Conservation (phyloP, 2,329 filamentous ascomycete species). For the Clonostachys sp. region DNA sequence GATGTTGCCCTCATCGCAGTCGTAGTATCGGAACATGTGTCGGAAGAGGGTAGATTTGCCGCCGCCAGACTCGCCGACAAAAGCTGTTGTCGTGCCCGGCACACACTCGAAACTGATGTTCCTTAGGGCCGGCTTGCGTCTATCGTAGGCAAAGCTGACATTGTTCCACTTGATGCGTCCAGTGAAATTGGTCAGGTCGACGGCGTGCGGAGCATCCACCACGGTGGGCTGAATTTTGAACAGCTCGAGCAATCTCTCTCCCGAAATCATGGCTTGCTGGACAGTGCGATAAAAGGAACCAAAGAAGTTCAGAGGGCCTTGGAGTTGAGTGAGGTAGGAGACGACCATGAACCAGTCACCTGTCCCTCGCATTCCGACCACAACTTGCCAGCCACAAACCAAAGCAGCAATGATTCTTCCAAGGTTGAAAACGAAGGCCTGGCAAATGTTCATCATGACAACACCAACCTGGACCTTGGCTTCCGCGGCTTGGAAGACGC, state of each 20-base stretch:
- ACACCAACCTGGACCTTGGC: conserved; percentile 73
- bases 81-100: conserved; percentile 89
- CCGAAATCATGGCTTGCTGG: conserved; percentile 95
- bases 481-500: conserved; percentile 68
- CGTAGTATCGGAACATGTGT: conserved; percentile 95
- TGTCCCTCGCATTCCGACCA: conserved; percentile 57
- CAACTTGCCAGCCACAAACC: conserved; percentile 74
- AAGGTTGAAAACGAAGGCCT: conserved; percentile 75
- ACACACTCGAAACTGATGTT: conserved; percentile 80
- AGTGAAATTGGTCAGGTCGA: conserved; percentile 60
- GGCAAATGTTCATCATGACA: conserved; percentile 76
- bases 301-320: conserved; percentile 80
- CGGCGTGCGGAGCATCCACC: conserved; percentile 66
- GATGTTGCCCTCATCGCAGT: conserved; percentile 74
- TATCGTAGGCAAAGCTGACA: conserved; percentile 87
- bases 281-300: conserved; percentile 95
- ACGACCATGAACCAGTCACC: conserved; percentile 71
- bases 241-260: conserved; percentile 87
- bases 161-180: conserved; percentile 85
- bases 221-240: conserved; percentile 97
- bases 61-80: conserved; percentile 94
- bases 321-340: conserved; percentile 75
- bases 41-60: conserved; percentile 97
- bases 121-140: conserved; percentile 77
- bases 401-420: conserved; percentile 69